Evolutionary conservation across 2,329 filamentous ascomycete species (phyloP), one percentile per base, ranked within the genome.

Genomic region (Fusarium sororula): DNA sequence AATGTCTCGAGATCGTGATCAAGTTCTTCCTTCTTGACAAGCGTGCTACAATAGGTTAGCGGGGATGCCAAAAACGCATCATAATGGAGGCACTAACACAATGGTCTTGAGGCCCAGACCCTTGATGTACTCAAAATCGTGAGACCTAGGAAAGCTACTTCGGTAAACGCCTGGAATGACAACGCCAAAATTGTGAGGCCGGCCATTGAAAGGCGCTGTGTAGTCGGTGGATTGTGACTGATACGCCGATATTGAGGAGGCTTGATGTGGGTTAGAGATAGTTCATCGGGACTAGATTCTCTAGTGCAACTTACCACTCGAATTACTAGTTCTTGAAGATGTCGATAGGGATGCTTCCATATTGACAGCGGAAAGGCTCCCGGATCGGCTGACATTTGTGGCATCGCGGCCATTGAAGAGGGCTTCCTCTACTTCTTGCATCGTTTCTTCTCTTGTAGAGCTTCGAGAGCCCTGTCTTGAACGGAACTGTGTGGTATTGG

Each of bases 111-210:
- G 85, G 17, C 89, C 86, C 56, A 97, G 85, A 32, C 85, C 85
- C 76, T 88, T 84, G 62, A 98, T 84, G 78, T 93, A 96, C 7
- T 86, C 85, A 72, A 93, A 92, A 78, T 97, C 92, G 64, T 91
- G 87, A 10, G 87, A 82, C 70, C 90, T 85, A 6, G 95, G 95
- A 79, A 95, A 98, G 74, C 92, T 92, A 82, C 94, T 96, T 59
- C 95, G 90, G 80, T 94, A 98, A 35, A 98, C 87, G 14, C 92
- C 91, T 12, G 91, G 89, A 26, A 92, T 84, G 26, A 98, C 92
- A 35, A 90, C 84, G 24, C 92, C 94, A 82, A 96, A 98, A 80
- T 98, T 98, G 73, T 84, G 78, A 3, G 93, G 93, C 11, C 82
- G 77, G 18, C 81, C 80, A 42, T 77, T 73, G 22, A 75, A 51